A percentile compares a stretch with the other conserved stretches of the same genome.
These are phyloP conservation scores for Lichenothelia convexa DNA, from an alignment of 495 filamentous ascomycete genomes.

Conservation along the genomic window DNA sequence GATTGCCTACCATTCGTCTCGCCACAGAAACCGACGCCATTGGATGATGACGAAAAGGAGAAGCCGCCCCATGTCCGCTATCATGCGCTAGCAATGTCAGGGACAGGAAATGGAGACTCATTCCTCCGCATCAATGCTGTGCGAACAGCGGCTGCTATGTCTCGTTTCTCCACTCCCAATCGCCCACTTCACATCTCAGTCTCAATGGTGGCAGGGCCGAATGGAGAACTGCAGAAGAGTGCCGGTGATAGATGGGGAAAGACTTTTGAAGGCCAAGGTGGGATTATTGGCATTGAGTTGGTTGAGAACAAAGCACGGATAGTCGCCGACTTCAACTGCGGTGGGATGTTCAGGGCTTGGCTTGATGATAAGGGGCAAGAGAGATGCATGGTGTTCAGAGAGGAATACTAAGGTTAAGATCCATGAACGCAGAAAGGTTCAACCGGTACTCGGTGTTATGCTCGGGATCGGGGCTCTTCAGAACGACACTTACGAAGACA, in stretches of 20 bases:
- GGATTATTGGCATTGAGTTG: constrained; percentile 72
- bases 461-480: too few species aligned
- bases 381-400: constrained; percentile 43
- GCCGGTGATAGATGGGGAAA: constrained; percentile 59
- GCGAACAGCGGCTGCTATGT: constrained; percentile 53
- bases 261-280: constrained; percentile 67
- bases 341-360: constrained; percentile 79
- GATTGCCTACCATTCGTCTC: constrained; percentile 7
- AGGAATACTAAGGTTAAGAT: too few species aligned
- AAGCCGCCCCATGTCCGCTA: too few species aligned
- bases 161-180: constrained; percentile 36
- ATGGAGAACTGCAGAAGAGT: constrained; percentile 56
- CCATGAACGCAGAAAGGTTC: too few species aligned
- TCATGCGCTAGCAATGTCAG: constrained; percentile 47
- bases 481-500: too few species aligned
- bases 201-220: constrained; percentile 43
- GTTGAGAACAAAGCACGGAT: constrained; percentile 32
- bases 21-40: not conserved
- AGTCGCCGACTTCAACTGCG: constrained; percentile 69
- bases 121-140: constrained; percentile 60
- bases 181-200: constrained; percentile 30
- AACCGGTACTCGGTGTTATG: too few species aligned
- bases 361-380: constrained; percentile 43
- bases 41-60: too few species aligned
- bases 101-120: constrained; percentile 81